Evolutionary conservation across 768 basidiomycete species (phyloP).

Genomic region (Tephrocybe sp.): DNA sequence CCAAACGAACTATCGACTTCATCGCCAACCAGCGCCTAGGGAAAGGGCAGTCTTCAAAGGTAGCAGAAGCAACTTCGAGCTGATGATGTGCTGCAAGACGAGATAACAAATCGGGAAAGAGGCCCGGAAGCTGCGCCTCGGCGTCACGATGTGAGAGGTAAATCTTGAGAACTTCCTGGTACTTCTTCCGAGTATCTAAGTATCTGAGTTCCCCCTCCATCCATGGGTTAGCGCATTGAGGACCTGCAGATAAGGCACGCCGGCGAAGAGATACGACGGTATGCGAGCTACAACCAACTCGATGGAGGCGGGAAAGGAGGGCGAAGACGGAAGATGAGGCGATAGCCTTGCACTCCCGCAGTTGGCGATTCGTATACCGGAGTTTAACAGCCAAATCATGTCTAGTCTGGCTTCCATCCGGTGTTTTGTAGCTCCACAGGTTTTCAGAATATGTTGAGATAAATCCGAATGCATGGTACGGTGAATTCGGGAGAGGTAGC

Average conservation of each 20-base stretch:
- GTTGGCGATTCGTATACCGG: constrained; percentile 6
- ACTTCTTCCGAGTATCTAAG: constrained; percentile 5
- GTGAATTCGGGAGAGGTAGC: too few relatives aligned
- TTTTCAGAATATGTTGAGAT: neutral
- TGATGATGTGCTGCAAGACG: neutral
- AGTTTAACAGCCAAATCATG: constrained; percentile 2
- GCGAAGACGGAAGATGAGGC: neutral
- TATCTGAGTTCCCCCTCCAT: constrained; percentile 11
- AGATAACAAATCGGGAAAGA: constrained; percentile 5
- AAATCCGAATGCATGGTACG: too few relatives aligned
- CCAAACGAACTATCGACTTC: constrained; percentile 15
- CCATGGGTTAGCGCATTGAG: constrained; percentile 6
- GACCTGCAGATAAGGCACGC: constrained; percentile 6
- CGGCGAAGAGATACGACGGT: constrained; percentile 5
- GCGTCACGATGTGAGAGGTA: constrained; percentile 6
- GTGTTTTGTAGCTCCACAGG: neutral
- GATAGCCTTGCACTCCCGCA: neutral
- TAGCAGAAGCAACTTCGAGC: neutral
- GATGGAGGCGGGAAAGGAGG: constrained; percentile 8
- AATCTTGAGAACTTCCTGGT: constrained; percentile 10
- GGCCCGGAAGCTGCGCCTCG: neutral
- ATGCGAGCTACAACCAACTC: constrained; percentile 4
- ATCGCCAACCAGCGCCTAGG: constrained; percentile 14
- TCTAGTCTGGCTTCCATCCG: neutral
- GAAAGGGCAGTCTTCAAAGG: neutral